Evolutionary conservation across 1,139 yeast species (phyloP).

Genomic region (Pichia inconspicua): DNA sequence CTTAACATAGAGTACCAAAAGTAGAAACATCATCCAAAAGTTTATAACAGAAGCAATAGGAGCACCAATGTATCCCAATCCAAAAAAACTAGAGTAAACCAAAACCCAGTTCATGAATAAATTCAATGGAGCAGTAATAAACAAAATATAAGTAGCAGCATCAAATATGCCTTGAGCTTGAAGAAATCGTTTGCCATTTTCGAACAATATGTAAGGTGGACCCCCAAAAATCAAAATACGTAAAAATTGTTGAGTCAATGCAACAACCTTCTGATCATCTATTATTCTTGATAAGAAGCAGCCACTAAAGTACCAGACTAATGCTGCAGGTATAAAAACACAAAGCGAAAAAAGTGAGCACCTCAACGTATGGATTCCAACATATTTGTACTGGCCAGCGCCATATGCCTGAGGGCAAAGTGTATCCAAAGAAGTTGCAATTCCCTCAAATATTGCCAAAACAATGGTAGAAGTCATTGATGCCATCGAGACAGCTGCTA

Average conservation of each 20-base stretch:
- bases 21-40: conserved; percentile 59
- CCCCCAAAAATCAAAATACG: conserved; percentile 55
- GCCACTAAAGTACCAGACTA: conserved; percentile 63
- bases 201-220: conserved; percentile 80
- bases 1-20: conserved; percentile 46
- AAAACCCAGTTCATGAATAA: conserved; percentile 62
- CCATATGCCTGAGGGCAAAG: conserved; percentile 82
- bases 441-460: conserved; percentile 78
- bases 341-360: conserved; percentile 51
- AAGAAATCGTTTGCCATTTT: conserved; percentile 69
- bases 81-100: conserved; percentile 61
- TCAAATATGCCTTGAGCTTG: conserved; percentile 93
- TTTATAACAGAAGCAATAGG: conserved; percentile 65
- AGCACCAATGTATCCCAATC: conserved; percentile 64
- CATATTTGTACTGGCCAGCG: conserved; percentile 53
- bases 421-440: conserved; percentile 81
- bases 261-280: conserved; percentile 53
- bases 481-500: conserved; percentile 79
- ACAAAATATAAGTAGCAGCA: conserved; percentile 74
- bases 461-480: conserved; percentile 85
- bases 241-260: conserved; percentile 56
- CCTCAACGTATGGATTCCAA: conserved; percentile 58
- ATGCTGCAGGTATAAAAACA: conserved; percentile 52
- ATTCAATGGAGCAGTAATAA: conserved; percentile 76
- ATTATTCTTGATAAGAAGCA: conserved; percentile 44